Conservation (phyloP, 2,329 filamentous ascomycete genomes). For the Xylariales sp. region DNA sequence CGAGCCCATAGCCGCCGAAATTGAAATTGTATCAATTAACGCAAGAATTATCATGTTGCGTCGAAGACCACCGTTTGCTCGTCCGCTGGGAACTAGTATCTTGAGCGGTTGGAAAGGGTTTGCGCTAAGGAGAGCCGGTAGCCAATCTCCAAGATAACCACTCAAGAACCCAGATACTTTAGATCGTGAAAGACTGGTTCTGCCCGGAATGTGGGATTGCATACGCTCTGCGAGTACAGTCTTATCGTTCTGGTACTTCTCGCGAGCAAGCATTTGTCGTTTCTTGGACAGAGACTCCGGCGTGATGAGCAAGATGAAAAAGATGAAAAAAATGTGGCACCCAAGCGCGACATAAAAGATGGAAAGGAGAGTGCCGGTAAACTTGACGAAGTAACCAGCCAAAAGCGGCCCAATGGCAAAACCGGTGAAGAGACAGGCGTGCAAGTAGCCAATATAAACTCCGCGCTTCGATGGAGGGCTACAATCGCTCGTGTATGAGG, state of each 20-base stretch:
- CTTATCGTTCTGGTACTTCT: constrained; percentile 54
- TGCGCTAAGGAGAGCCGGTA: constrained; percentile 36
- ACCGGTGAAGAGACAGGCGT: constrained; percentile 84
- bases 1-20: constrained; percentile 76
- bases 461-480: constrained; percentile 74
- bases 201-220: constrained; percentile 16
- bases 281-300: constrained; percentile 80
- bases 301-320: constrained; percentile 65
- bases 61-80: constrained; percentile 58
- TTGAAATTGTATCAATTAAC: constrained; percentile 73
- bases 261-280: constrained; percentile 64
- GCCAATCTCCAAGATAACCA: constrained; percentile 19
- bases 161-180: constrained; percentile 15
- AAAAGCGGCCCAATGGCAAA: constrained; percentile 81
- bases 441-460: constrained; percentile 83
- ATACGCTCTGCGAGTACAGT: constrained; percentile 31
- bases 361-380: constrained; percentile 68
- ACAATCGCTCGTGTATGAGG: constrained; percentile 88
- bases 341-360: constrained; percentile 78
- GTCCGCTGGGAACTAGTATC: constrained; percentile 70
- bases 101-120: constrained; percentile 75
- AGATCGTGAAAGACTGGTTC: constrained; percentile 15
- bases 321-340: constrained; percentile 69
- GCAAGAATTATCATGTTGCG: constrained; percentile 81
- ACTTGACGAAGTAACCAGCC: constrained; percentile 73